phyloP scores from a whole-genome alignment of 2,329 filamentous ascomycete species.

The Epichloe typhina region DNA sequence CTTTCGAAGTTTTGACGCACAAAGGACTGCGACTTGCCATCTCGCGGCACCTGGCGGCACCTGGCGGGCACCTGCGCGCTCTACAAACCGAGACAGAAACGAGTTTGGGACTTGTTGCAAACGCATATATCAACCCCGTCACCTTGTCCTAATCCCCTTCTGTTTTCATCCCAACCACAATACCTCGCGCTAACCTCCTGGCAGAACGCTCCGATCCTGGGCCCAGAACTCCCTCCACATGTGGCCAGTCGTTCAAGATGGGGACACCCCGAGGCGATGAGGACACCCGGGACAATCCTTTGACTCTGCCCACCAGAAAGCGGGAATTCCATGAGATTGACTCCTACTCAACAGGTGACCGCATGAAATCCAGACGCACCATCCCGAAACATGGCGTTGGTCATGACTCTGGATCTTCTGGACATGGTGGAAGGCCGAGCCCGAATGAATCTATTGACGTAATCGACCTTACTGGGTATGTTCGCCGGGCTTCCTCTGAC shows the following conservation, averaged over 20 bases:
- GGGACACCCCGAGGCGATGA: not conserved
- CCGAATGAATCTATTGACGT: slow-evolving; percentile 13
- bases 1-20: not conserved
- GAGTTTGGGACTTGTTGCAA: not conserved
- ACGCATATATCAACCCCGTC: not conserved
- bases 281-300: slow-evolving; percentile 4
- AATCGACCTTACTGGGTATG: slow-evolving; percentile 31
- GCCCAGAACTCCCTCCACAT: not conserved
- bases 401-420: not conserved
- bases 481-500: not conserved
- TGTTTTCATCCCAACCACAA: not conserved
- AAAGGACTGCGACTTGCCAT: not conserved
- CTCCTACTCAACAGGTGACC: slow-evolving; percentile 6
- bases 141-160: not conserved
- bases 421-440: not conserved
- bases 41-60: not conserved
- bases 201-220: not conserved
- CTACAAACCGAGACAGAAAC: not conserved
- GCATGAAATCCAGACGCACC: slow-evolving; percentile 22
- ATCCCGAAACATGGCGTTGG: slow-evolving; percentile 9
- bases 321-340: slow-evolving; percentile 13
- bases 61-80: not conserved
- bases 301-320: slow-evolving; percentile 18
- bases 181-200: not conserved
- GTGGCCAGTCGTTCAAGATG: not conserved